phyloP scores from a whole-genome alignment of 139 green algal species.

The Chlorella sp. region DNA sequence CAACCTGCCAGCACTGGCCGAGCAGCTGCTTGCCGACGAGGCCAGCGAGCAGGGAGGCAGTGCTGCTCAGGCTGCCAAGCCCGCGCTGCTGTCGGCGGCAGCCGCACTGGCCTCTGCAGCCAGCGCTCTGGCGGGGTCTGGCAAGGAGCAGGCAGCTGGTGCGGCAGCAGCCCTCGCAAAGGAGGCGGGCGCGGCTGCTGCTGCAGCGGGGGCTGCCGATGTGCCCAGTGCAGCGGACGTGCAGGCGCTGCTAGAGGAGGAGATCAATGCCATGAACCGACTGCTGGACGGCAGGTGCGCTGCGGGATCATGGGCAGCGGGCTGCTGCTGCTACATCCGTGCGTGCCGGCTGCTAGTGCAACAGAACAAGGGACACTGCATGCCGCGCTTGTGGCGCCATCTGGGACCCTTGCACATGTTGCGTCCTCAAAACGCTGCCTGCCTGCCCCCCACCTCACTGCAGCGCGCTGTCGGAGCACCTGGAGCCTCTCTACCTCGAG shows the following conservation, averaged over 20 bases:
- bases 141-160: background rate
- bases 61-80: background rate
- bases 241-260: conserved; percentile 14
- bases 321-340: no score
- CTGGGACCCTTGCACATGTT: no score
- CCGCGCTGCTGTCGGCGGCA: background rate
- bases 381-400: no score
- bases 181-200: background rate
- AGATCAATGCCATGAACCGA: conserved; percentile 7
- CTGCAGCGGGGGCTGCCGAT: background rate
- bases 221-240: background rate
- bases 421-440: background rate
- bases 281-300: conserved; percentile 29
- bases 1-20: conserved; percentile 17
- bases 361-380: no score
- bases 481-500: conserved; percentile 30
- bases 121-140: background rate
- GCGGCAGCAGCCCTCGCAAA: background rate
- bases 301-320: no score
- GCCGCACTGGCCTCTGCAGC: background rate
- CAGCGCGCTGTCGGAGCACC: conserved; percentile 15
- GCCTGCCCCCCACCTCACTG: background rate
- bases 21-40: background rate
- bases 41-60: background rate
- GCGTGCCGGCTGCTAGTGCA: no score